These are phyloP conservation scores for Phytophthora macrochlamydospora DNA, from an alignment of 352 stramenopile species.

Conservation along the genomic window DNA sequence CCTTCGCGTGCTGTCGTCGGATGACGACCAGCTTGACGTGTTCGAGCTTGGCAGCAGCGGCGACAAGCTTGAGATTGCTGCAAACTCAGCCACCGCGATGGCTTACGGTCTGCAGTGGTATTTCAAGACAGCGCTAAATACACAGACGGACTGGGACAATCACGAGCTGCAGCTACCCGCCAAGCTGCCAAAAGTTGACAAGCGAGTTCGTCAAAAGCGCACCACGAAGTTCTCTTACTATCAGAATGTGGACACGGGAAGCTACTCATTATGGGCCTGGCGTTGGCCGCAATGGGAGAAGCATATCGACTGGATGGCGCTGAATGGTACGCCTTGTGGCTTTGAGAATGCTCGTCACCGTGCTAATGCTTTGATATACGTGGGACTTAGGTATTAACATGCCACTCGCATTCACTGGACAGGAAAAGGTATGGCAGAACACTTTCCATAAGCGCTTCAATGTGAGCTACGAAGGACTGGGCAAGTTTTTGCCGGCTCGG, in stretches of 20 bases:
- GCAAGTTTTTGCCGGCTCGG: slow-evolving; percentile 90
- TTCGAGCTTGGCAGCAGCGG: slow-evolving; percentile 56
- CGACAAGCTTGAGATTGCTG: slow-evolving; percentile 61
- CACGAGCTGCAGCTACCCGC: slow-evolving; percentile 66
- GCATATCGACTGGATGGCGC: slow-evolving; percentile 93
- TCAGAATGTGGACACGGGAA: slow-evolving; percentile 93
- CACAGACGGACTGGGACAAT: slow-evolving; percentile 83
- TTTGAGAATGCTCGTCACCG: neutral
- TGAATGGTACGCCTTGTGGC: slow-evolving; percentile 47
- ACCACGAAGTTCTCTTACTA: slow-evolving; percentile 87
- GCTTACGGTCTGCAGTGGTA: slow-evolving; percentile 78
- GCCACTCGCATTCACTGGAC: slow-evolving; percentile 88
- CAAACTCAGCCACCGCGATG: slow-evolving; percentile 64
- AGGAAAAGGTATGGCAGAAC: slow-evolving; percentile 89
- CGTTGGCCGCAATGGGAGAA: slow-evolving; percentile 86
- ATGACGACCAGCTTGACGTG: slow-evolving; percentile 57
- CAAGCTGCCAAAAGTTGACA: slow-evolving; percentile 47
- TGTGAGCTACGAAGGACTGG: slow-evolving; percentile 71
- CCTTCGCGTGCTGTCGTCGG: slow-evolving; percentile 49
- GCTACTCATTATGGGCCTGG: slow-evolving; percentile 90
- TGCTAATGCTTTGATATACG: neutral
- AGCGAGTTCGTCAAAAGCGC: slow-evolving; percentile 52
- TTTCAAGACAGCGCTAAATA: slow-evolving; percentile 69
- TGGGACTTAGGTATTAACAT: slow-evolving; percentile 81
- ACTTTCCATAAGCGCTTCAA: slow-evolving; percentile 85